Evolutionary conservation across 768 basidiomycete genomes (phyloP), one percentile per base, ranked within the genome.

Genomic region (Hericium coralloides): DNA sequence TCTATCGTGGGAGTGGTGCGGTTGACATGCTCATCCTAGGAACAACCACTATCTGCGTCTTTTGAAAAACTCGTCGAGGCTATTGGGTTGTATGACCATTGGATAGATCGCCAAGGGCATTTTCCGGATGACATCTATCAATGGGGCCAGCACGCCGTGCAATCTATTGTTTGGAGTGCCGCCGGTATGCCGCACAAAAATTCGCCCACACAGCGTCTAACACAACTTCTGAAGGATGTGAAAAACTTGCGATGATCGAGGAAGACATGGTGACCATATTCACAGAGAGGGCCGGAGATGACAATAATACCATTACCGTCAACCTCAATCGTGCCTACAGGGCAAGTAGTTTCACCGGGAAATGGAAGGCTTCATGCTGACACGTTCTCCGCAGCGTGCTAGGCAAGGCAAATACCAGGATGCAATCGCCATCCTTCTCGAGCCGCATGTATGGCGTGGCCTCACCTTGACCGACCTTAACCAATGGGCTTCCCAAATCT

Each of bases 401-500:
- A 77, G 89, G 55, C 82, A 84, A 69, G 90, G 91, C 15, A 68
- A 76, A 9, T 88, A 85, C 65, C 72, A 79, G 53, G 76, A 82
- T 58, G 82, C 83, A 6, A 68, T 92, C 43, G 70, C 79, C 20
- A 72, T 79, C 41, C 76, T 93, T 12, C 71, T 92, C 12, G 81
- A 87, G 56, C 83, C 87, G 1, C 72, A 77, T 31, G 79, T 84
- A 15, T 93, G 91, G 90, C 71, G 76, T 2, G 81, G 84, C 6
- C 70, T 93, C 49, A 76, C 76, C 12, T 67, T 88, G 18, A 72
- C 77, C 38, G 84, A 87, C 66, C 88, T 88, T 67, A 70, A 73
- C n/a, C 70, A 76, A 37, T 93, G 92, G 91, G 83, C 86, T 18
- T 73, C 76, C 50, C 80, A 85, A 65, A 77, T 92, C 48, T 93